Base-by-base conservation (phyloP, 805 yeast species). In the Candida ficus region DNA sequence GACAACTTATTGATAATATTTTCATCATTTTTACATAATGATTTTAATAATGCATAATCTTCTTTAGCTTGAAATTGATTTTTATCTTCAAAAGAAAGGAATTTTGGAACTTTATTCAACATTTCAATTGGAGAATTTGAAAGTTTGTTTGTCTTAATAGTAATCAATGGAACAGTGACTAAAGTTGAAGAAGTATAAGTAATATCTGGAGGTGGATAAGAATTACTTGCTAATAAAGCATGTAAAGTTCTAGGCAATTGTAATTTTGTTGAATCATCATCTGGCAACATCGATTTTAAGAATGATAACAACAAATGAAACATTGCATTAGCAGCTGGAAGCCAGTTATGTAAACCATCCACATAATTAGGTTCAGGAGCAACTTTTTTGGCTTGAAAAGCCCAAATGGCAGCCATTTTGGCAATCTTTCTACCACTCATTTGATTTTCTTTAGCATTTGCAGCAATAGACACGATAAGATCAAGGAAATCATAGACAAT, bases 401-500 rank as follows among this genome's bases (percentile, higher is more conserved):
- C 97, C 96, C 96, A 89, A 19, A 86, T 63, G 7, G 91, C 90
- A 29, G 91, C 82, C 78, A 89, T 73, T 49, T 84, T 80, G 11
- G 93, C 71, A 14, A 89, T 72, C 55, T 86, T 87, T 35, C 89
- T 71, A 1, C 93, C 95, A 53, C 85, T 78, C 69, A 89, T 64
- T 53, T 83, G 78, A 54, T 88, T 87, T 31, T 78, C 76, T 51
- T 79, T 83, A 4, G 95, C 78, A 61, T 87, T 84, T 9, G 95
- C 78, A 0, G 95, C 80, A 31, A 89, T 63, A 10, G 88, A 73
- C 10, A 87, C 84, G 33, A 90, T 63, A 27, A 89, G 69, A 55
- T 89, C 96, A 52, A 88, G 74, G 53, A 88, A 90, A 57, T 86
- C 95, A 58, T 85, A 86, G 5, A 86, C 91, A 5, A 90, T 86